These are phyloP conservation scores for Rhodotorula taiwanensis DNA, from an alignment of 768 basidiomycete species.

Conservation along the genomic window DNA sequence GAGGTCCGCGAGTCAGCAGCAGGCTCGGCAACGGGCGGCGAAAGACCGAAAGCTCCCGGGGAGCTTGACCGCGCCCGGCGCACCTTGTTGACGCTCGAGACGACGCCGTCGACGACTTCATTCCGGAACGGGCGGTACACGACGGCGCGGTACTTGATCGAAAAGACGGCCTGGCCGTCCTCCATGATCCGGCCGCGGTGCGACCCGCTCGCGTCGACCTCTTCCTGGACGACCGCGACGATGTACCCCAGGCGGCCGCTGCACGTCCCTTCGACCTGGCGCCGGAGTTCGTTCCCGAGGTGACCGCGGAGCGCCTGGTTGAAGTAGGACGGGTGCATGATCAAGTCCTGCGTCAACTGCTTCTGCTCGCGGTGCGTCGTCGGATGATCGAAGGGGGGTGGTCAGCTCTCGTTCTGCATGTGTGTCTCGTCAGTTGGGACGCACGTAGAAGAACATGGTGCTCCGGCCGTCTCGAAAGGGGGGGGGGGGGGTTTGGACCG, in stretches of 20 bases:
- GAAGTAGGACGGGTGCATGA: slow-evolving; percentile 96
- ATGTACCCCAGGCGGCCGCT: slow-evolving; percentile 92
- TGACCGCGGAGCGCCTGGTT: slow-evolving; percentile 91
- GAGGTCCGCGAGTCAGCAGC: background rate
- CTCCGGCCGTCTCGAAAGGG: too few species aligned
- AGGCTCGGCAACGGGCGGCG: background rate
- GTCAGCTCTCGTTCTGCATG: too few species aligned
- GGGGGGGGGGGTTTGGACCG: too few species aligned
- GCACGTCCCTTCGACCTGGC: slow-evolving; percentile 95
- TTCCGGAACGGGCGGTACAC: slow-evolving; percentile 99
- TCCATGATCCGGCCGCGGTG: slow-evolving; percentile 36
- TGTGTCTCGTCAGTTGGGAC: too few species aligned
- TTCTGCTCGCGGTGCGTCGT: slow-evolving; percentile 67
- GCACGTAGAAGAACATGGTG: too few species aligned
- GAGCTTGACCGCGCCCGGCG: slow-evolving; percentile 37
- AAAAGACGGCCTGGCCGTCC: slow-evolving; percentile 84
- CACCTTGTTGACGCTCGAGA: slow-evolving; percentile 92
- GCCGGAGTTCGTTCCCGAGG: slow-evolving; percentile 84
- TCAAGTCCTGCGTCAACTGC: slow-evolving; percentile 93
- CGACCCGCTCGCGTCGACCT: slow-evolving; percentile 17
- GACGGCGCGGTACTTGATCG: slow-evolving; percentile 87
- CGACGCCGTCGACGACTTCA: slow-evolving; percentile 93
- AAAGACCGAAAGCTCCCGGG: background rate
- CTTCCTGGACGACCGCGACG: slow-evolving; percentile 70
- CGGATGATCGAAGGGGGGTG: too few species aligned